Conservation (phyloP, 306 rosid genomes). For the Fragaria ananassa region DNA sequence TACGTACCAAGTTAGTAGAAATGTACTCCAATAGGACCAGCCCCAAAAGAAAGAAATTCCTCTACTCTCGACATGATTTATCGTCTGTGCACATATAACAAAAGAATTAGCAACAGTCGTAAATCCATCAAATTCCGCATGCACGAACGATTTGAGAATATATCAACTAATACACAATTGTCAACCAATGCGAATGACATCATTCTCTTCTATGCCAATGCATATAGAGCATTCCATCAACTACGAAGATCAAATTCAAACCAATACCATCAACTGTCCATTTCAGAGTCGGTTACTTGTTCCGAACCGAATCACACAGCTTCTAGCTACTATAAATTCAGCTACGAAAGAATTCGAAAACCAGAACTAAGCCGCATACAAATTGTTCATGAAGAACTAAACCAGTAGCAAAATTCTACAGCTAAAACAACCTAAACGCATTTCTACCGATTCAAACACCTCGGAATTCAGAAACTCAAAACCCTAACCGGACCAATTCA, state of each 20-base stretch:
- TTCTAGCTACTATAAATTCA: not conserved
- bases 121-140: conserved; percentile 8
- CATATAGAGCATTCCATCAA: not conserved
- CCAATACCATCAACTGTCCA: not conserved
- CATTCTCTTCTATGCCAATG: not conserved
- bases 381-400: not conserved
- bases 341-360: too few species aligned
- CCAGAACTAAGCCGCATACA: not conserved
- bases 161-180: too few species aligned
- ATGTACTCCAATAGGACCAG: conserved; percentile 97
- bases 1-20: conserved; percentile 81
- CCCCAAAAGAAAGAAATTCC: conserved; percentile 97
- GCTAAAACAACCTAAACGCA: not conserved
- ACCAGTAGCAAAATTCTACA: not conserved
- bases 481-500: not conserved
- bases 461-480: not conserved
- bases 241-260: not conserved
- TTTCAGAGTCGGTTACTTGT: not conserved
- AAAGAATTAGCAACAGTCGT: conserved; percentile 13
- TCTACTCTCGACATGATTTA: conserved; percentile 55
- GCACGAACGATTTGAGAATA: not conserved
- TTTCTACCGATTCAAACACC: not conserved
- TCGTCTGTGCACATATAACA: conserved; percentile 44
- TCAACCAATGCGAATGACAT: too few species aligned
- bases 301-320: not conserved